A percentile compares a stretch with the other conserved stretches of the same genome.
These are phyloP conservation scores for Wickerhamomyces chaumierensis DNA, from an alignment of 805 yeast species.

Conservation along the genomic window DNA sequence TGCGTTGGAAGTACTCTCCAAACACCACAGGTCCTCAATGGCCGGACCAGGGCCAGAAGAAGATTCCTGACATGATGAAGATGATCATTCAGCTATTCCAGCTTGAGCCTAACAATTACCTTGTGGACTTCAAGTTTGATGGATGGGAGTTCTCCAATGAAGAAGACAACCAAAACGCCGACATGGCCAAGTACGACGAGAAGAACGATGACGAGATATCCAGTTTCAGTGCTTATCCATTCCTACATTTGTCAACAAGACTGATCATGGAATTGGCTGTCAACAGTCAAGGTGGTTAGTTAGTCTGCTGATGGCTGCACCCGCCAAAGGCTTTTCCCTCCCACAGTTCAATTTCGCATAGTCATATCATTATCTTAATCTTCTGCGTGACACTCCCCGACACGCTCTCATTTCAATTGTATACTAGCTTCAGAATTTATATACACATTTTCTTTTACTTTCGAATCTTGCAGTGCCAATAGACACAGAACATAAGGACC, in stretches of 20 bases:
- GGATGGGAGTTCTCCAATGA: constrained; percentile 71
- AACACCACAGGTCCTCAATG: constrained; percentile 16
- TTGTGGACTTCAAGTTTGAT: constrained; percentile 95
- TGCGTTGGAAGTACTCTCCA: constrained; percentile 77
- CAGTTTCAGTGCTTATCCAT: constrained; percentile 93
- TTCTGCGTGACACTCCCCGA: too few relatives aligned
- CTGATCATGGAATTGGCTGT: constrained; percentile 96
- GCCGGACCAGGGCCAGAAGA: constrained; percentile 6
- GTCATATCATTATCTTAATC: too few relatives aligned
- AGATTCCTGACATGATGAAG: constrained; percentile 73
- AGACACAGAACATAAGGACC: too few relatives aligned
- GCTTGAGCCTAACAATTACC: constrained; percentile 87
- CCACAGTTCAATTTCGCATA: too few relatives aligned
- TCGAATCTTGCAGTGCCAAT: too few relatives aligned
- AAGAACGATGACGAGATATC: constrained; percentile 60
- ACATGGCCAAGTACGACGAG: constrained; percentile 33
- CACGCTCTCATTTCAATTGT: too few relatives aligned
- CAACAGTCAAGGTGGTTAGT: constrained; percentile 51
- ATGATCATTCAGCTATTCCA: constrained; percentile 96
- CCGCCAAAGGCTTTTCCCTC: too few relatives aligned
- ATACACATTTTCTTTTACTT: too few relatives aligned
- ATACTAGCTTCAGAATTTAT: too few relatives aligned
- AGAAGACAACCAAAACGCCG: constrained; percentile 19
- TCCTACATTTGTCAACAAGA: constrained; percentile 82
- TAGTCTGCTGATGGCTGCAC: too few relatives aligned